Conservation (phyloP, 2,329 filamentous ascomycete species). For the Xylaria hypoxylon region DNA sequence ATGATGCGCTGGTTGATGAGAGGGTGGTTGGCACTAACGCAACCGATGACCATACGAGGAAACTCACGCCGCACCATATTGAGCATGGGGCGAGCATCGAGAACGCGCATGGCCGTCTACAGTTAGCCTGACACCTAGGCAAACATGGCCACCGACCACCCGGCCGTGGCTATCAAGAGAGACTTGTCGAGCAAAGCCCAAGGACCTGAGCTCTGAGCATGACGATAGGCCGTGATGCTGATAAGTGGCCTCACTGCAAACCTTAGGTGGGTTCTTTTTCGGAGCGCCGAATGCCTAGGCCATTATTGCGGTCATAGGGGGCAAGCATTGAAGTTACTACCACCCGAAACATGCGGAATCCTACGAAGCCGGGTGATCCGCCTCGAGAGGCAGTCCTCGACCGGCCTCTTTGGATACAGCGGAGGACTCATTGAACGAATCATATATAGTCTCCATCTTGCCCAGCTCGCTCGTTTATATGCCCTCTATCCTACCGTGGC, state of each 20-base stretch:
- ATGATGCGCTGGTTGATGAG: constrained; percentile 11
- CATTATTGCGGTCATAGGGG: constrained; percentile 5
- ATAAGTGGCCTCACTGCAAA: constrained; percentile 9
- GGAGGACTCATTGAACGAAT: constrained; percentile 5
- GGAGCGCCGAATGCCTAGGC: constrained; percentile 8
- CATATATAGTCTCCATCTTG: not conserved
- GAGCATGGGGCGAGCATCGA: not conserved
- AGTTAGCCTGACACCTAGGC: constrained; percentile 15
- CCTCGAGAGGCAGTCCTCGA: not conserved
- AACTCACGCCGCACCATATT: constrained; percentile 3
- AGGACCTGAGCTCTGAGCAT: not conserved
- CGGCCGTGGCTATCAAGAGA: constrained; percentile 26
- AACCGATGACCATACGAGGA: constrained; percentile 6
- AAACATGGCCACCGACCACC: constrained; percentile 21
- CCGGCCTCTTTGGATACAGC: constrained; percentile 3
- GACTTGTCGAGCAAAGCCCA: constrained; percentile 15
- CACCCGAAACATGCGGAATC: constrained; percentile 3
- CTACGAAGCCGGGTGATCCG: not conserved
- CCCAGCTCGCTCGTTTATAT: constrained; percentile 1
- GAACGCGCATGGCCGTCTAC: constrained; percentile 34
- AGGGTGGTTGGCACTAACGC: constrained; percentile 1
- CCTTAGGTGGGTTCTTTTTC: not conserved
- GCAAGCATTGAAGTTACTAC: constrained; percentile 2
- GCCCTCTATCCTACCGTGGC: constrained; percentile 5
- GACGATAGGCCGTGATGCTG: constrained; percentile 6